Conservation (phyloP, 768 basidiomycete genomes). For the Tricholoma hemisulphureum region DNA sequence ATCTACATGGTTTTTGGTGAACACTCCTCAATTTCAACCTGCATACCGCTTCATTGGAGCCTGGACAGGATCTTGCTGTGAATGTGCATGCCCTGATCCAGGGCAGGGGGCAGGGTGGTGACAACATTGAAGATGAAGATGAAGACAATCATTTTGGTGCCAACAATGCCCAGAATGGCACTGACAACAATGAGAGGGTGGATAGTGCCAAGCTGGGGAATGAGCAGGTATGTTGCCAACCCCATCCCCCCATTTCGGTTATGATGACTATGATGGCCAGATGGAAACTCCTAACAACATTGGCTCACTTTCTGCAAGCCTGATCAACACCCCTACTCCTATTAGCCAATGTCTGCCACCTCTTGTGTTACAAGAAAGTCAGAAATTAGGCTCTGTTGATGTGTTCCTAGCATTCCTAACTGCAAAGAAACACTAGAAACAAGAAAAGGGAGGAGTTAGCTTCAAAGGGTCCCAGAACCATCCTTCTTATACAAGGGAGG, state of each 20-base stretch:
- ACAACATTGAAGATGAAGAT: not conserved
- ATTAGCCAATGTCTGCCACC: not conserved
- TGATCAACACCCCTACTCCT: not conserved
- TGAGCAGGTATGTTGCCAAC: not conserved
- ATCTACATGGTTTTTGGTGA: conserved; percentile 1
- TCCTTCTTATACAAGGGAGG: no score
- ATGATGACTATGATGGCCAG: not conserved
- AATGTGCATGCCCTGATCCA: not conserved
- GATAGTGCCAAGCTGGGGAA: not conserved
- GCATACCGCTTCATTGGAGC: conserved; percentile 3
- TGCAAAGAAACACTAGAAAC: no score
- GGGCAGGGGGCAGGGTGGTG: not conserved
- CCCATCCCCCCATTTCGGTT: not conserved
- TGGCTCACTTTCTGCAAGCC: not conserved
- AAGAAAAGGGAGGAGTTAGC: no score
- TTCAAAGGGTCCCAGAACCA: no score
- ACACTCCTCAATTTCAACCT: conserved; percentile 11
- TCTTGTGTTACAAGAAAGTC: not conserved
- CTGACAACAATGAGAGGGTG: not conserved
- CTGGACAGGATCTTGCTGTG: conserved; percentile 8
- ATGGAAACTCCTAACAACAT: not conserved
- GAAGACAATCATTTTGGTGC: not conserved
- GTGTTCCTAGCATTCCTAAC: no score
- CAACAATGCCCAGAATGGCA: not conserved
- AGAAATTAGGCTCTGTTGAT: not conserved